These are phyloP conservation scores for Gaultheria prostrata DNA, from an alignment of 148 eudicot species.

Conservation along the genomic window DNA sequence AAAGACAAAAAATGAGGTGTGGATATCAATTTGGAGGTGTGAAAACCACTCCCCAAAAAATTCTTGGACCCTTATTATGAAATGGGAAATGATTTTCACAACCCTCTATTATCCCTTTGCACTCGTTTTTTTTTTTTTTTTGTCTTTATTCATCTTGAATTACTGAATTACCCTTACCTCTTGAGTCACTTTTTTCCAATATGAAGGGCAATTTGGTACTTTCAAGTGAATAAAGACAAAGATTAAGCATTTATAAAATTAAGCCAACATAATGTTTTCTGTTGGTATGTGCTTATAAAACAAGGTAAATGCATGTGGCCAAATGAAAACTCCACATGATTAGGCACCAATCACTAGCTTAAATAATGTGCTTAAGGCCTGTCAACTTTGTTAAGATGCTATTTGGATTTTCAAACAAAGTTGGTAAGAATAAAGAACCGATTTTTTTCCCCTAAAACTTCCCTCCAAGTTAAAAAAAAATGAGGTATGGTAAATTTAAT, in stretches of 20 bases:
- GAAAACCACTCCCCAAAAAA: too few species aligned
- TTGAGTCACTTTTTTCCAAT: not conserved
- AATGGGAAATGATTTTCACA: too few species aligned
- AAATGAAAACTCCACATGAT: conserved; percentile 2
- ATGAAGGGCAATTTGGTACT: not conserved
- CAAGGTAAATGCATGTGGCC: not conserved
- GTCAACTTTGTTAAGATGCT: not conserved
- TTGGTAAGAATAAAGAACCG: not conserved
- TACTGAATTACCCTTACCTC: too few species aligned
- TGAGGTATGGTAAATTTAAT: not conserved
- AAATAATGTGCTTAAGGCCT: not conserved
- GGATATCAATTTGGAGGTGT: too few species aligned
- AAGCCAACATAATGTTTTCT: not conserved
- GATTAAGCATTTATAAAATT: not conserved
- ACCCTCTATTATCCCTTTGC: too few species aligned
- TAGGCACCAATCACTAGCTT: not conserved
- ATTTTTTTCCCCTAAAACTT: not conserved
- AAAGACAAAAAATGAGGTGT: too few species aligned
- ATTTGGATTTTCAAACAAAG: conserved; percentile 1
- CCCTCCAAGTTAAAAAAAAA: not conserved
- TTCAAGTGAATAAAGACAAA: too few species aligned
- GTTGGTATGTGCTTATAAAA: not conserved
- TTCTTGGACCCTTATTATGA: too few species aligned
- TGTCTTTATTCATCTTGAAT: too few species aligned
- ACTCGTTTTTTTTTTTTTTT: too few species aligned